Conservation (phyloP, 1,139 yeast species). For the Saccharomycopsis hybrid region DNA sequence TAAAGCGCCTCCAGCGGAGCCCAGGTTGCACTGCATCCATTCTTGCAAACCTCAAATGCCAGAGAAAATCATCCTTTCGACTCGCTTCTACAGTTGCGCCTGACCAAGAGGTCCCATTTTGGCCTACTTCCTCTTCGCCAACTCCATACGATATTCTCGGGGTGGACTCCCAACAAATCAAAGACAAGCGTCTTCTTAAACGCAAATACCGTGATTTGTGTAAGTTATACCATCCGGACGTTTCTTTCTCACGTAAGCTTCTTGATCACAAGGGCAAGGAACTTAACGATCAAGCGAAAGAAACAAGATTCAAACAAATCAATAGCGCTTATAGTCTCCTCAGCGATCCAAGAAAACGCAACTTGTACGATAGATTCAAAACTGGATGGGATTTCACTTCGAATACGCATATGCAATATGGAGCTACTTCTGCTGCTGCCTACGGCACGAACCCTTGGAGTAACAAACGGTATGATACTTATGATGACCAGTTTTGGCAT, state of each 20-base stretch:
- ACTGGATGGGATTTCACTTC: constrained; percentile 27
- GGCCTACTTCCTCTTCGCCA: constrained; percentile 16
- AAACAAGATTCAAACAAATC: constrained; percentile 60
- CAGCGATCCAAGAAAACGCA: constrained; percentile 45
- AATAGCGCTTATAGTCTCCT: constrained; percentile 71
- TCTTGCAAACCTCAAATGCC: too few species aligned
- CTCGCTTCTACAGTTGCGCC: constrained; percentile 10
- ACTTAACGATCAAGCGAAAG: constrained; percentile 37
- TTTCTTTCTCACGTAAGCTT: constrained; percentile 31
- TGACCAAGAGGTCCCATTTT: constrained; percentile 9
- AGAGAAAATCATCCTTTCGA: too few species aligned
- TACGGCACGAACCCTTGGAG: too few species aligned
- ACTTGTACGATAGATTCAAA: constrained; percentile 38
- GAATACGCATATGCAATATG: constrained; percentile 4
- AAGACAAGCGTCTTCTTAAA: constrained; percentile 37
- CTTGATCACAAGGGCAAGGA: constrained; percentile 30
- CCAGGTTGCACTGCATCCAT: too few species aligned
- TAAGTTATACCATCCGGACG: constrained; percentile 85
- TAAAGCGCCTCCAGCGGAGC: too few species aligned
- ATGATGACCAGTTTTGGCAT: constrained; percentile 49
- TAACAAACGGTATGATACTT: constrained; percentile 4
- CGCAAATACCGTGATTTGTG: constrained; percentile 56
- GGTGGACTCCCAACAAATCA: background rate
- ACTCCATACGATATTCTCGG: constrained; percentile 21
- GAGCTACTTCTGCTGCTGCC: background rate